These are phyloP conservation scores for Cladosporium sp. DNA, from an alignment of 2,329 filamentous ascomycete species.

Conservation along the genomic window DNA sequence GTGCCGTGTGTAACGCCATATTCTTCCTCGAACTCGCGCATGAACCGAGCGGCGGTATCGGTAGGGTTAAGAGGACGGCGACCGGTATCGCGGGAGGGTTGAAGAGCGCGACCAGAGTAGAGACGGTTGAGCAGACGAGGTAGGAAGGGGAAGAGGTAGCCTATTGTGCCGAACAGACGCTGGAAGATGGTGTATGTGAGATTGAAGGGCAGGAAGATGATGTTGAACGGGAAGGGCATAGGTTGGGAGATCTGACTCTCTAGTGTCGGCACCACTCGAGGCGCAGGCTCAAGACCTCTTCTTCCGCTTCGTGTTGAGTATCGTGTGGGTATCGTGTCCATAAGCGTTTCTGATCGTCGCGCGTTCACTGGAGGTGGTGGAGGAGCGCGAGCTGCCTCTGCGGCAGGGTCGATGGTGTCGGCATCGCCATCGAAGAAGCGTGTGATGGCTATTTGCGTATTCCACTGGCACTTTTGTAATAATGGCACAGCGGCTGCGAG, in stretches of 20 bases:
- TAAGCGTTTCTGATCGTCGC: slow-evolving; percentile 71
- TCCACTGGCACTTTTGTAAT: slow-evolving; percentile 89
- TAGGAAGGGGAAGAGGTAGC: slow-evolving; percentile 78
- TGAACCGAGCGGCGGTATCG: slow-evolving; percentile 85
- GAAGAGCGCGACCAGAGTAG: slow-evolving; percentile 57
- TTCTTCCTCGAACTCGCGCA: slow-evolving; percentile 92
- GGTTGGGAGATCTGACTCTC: slow-evolving; percentile 65
- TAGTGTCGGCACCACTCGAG: slow-evolving; percentile 78
- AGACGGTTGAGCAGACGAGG: slow-evolving; percentile 61
- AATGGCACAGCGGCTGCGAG: slow-evolving; percentile 74
- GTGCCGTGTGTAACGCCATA: slow-evolving; percentile 65
- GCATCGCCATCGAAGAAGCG: slow-evolving; percentile 98
- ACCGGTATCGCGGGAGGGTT: slow-evolving; percentile 61
- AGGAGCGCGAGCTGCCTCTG: slow-evolving; percentile 69
- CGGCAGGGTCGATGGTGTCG: slow-evolving; percentile 78
- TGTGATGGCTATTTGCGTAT: slow-evolving; percentile 91
- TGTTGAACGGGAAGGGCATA: slow-evolving; percentile 72
- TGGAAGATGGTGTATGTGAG: slow-evolving; percentile 73
- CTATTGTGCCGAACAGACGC: slow-evolving; percentile 69
- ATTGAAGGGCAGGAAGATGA: slow-evolving; percentile 80
- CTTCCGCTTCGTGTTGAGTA: slow-evolving; percentile 28
- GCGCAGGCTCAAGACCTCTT: slow-evolving; percentile 66
- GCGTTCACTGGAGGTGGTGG: slow-evolving; percentile 61
- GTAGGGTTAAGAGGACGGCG: slow-evolving; percentile 77
- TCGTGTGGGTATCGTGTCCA: slow-evolving; percentile 52